Evolutionary conservation across 2,329 filamentous ascomycete species (phyloP), one percentile per base, ranked within the genome.

Genomic region (Aspergillus calidoustus): DNA sequence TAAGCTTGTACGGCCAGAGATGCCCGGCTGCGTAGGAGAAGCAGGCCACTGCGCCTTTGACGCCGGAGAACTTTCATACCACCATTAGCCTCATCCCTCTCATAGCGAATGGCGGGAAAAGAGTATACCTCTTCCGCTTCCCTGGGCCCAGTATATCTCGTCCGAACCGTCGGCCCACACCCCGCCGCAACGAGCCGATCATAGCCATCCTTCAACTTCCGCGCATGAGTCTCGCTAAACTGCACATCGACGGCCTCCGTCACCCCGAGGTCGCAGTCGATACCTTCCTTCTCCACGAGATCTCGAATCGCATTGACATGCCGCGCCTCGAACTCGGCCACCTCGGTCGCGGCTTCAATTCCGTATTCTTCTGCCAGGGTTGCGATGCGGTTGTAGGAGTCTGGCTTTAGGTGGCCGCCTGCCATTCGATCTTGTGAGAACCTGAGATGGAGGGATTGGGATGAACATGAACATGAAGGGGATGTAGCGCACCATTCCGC

Each of bases 1-100:
- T 88, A 19, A 96, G 84, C 77, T 95, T 96, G 76, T 96, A 96
- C 0, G 92, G 92, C 76, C 76, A 79, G 15, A 78, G 65, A 38
- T 72, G 71, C 1, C 66, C 75, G 3, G 76, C 70, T 0, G 69
- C 72, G 53, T 72, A 76, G 1, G 69, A 66, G 31, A 78, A 76
- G 43, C 72, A 76, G 2, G 71, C 73, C 22, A 65, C 61, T 0
- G 78, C 76, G 9, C 70, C 75, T 56, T 77, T 79, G 13, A 80
- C 76, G 0, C 76, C 72, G 0, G 76, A 77, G 51, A 75, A 67
- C 67, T 75, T 75, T 25, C 2, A 54, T 28, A 25, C 5, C 9
- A 11, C 7, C 47, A n/a, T 53, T 23, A 30, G 7, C 11, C 19
- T 1, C 19, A 19, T 19, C 19, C 19, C 19, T 19, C 2, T 19